A percentile compares a stretch with the other conserved stretches of the same genome.
These are phyloP conservation scores for Solanum piurae DNA, from an alignment of 257 asterid genomes.

Conservation along the genomic window DNA sequence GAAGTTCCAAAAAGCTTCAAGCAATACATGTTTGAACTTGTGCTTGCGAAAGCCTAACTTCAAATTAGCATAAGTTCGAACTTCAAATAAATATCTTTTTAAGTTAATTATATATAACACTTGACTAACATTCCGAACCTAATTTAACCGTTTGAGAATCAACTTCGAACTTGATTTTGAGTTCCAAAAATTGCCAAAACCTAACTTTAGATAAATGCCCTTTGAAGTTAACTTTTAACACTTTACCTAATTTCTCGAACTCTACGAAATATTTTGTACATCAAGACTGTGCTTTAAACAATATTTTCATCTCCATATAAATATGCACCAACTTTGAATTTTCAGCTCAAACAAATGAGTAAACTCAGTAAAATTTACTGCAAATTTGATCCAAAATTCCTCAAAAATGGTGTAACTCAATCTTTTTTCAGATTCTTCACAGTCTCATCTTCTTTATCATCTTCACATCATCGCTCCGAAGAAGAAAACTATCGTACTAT, in stretches of 20 bases:
- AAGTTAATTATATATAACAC: no score
- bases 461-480: neutral
- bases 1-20: no score
- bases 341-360: neutral
- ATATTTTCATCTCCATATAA: neutral
- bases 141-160: no score
- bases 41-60: no score
- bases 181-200: no score
- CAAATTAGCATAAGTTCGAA: no score
- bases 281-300: neutral
- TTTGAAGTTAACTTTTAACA: no score
- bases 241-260: neutral
- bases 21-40: no score
- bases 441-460: neutral
- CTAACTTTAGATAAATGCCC: no score
- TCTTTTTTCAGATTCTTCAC: neutral
- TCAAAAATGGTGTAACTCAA: neutral
- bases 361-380: neutral
- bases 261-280: no score
- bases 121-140: no score
- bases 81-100: no score
- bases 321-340: neutral
- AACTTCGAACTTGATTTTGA: accelerated
- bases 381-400: neutral
- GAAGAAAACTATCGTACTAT: neutral